Evolutionary conservation across 192 early-diverging fungal species (phyloP).

Genomic region (Kappamyces sp.): DNA sequence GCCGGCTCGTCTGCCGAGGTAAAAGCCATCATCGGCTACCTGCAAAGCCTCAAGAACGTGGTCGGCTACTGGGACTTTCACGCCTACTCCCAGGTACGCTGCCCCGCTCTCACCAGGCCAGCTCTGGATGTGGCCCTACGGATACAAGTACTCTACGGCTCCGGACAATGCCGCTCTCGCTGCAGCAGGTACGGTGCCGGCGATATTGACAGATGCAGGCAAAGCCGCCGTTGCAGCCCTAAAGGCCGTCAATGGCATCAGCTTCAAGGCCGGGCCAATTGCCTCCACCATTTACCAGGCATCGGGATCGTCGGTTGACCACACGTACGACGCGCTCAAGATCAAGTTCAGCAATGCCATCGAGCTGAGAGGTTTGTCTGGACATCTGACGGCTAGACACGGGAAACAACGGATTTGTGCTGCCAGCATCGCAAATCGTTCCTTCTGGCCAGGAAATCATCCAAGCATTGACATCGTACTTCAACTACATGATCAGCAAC

Average conservation of each 20-base stretch:
- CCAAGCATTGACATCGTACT: not conserved
- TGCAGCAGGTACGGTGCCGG: not conserved
- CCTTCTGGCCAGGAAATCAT: slow-evolving; percentile 29
- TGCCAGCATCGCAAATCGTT: slow-evolving; percentile 50
- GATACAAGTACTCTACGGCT: slow-evolving; percentile 16
- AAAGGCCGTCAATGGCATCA: slow-evolving; percentile 8
- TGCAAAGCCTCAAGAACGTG: slow-evolving; percentile 25
- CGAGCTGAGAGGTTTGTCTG: slow-evolving; percentile 17
- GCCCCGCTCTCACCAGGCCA: slow-evolving; percentile 15
- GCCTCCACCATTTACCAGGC: slow-evolving; percentile 24
- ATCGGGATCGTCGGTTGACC: slow-evolving; percentile 23
- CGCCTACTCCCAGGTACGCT: slow-evolving; percentile 6
- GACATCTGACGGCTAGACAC: not conserved
- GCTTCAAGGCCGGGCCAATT: slow-evolving; percentile 14
- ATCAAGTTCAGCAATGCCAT: slow-evolving; percentile 5
- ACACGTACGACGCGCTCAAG: slow-evolving; percentile 9
- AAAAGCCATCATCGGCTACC: slow-evolving; percentile 32
- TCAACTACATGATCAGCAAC: no score
- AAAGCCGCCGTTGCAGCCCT: slow-evolving; percentile 22
- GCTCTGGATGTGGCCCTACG: slow-evolving; percentile 48
- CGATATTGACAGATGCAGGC: not conserved
- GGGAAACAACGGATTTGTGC: slow-evolving; percentile 43
- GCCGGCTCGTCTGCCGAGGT: slow-evolving; percentile 38
- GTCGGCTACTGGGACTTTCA: slow-evolving; percentile 27
- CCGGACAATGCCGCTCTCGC: slow-evolving; percentile 13